Percentiles rank a stretch among this genome's conserved stretches.
phyloP scores from a whole-genome alignment of 2,329 filamentous ascomycete genomes.

The Stenocarpella maydis region DNA sequence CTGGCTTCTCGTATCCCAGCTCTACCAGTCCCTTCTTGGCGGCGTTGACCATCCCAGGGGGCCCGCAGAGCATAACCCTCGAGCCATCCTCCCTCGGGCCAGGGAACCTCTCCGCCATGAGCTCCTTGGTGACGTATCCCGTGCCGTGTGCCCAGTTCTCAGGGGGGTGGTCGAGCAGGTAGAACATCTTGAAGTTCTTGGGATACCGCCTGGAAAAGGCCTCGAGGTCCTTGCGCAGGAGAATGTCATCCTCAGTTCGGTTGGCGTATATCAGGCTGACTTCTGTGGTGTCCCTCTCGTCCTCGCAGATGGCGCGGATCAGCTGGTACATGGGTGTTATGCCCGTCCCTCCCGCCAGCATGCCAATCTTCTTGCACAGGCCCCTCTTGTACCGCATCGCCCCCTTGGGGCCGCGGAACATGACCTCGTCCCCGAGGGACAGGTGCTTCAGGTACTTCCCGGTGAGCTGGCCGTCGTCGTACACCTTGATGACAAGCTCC shows the following conservation, averaged over 20 bases:
- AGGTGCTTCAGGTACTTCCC: conserved; percentile 57
- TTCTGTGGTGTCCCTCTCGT: conserved; percentile 64
- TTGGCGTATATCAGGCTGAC: conserved; percentile 68
- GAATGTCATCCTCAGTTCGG: conserved; percentile 64
- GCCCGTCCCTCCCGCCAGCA: conserved; percentile 62
- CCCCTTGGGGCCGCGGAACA: conserved; percentile 64
- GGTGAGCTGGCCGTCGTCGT: conserved; percentile 60
- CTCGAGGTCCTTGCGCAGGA: conserved; percentile 65
- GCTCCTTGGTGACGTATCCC: conserved; percentile 60
- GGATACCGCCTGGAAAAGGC: conserved; percentile 58
- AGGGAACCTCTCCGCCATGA: conserved; percentile 60
- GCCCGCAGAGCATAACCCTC: conserved; percentile 68
- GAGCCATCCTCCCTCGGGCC: conserved; percentile 49
- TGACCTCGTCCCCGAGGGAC: conserved; percentile 56
- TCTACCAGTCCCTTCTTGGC: conserved; percentile 58
- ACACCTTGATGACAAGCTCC: conserved; percentile 60
- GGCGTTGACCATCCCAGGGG: conserved; percentile 66
- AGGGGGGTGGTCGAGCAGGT: conserved; percentile 60
- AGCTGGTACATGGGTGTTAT: conserved; percentile 69
- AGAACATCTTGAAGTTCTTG: conserved; percentile 62
- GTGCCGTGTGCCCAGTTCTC: conserved; percentile 56
- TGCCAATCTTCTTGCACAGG: conserved; percentile 56
- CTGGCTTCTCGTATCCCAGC: conserved; percentile 60
- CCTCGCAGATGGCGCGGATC: conserved; percentile 69
- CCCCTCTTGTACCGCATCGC: conserved; percentile 60